phyloP scores from a whole-genome alignment of 345 rosid genomes.

The Viola odorata region DNA sequence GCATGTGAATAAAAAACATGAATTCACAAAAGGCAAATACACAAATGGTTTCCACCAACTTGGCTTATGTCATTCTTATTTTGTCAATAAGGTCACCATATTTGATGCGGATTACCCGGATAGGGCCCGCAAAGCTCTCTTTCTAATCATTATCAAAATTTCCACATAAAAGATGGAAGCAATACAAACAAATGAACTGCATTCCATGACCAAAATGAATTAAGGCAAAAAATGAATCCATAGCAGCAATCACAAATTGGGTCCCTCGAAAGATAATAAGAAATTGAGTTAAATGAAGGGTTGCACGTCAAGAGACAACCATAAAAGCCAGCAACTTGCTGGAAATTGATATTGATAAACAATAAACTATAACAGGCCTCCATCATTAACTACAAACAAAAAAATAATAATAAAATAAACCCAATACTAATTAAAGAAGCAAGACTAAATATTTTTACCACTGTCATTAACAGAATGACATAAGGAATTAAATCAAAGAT shows the following conservation, averaged over 20 bases:
- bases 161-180: neutral
- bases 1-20: no score
- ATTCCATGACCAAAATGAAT: neutral
- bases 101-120: no score
- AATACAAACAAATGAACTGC: neutral
- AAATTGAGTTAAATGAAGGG: neutral
- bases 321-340: neutral
- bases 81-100: no score
- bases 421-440: no score
- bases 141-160: neutral
- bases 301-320: neutral
- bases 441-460: no score
- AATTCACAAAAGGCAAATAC: no score
- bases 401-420: no score
- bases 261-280: neutral
- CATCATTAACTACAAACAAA: neutral
- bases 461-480: no score
- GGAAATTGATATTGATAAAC: neutral
- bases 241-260: neutral
- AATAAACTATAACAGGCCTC: neutral
- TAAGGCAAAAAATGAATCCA: neutral
- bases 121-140: neutral
- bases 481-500: no score
- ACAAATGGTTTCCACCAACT: no score
- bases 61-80: no score